Conservation (phyloP, 2,329 filamentous ascomycete species). For the Colletotrichum sp. region DNA sequence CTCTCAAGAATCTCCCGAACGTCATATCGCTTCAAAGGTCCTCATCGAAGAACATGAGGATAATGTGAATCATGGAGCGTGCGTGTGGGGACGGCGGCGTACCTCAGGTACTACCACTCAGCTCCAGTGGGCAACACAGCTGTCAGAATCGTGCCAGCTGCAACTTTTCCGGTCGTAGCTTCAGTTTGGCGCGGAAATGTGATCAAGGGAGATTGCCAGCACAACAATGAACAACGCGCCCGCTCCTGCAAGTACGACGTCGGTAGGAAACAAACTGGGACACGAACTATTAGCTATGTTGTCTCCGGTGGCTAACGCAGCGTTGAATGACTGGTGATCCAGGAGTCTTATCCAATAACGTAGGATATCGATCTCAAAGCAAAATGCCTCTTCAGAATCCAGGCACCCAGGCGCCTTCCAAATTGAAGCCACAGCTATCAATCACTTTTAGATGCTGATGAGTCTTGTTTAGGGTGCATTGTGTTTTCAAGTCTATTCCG, state of each 20-base stretch:
- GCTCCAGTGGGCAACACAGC: neutral
- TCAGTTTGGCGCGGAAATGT: neutral
- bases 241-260: neutral
- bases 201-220: neutral
- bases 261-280: neutral
- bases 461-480: neutral
- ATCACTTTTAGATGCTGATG: neutral
- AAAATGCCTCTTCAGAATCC: neutral
- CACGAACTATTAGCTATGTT: neutral
- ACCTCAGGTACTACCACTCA: neutral
- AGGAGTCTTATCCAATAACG: neutral
- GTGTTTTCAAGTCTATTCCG: neutral
- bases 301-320: neutral
- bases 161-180: neutral
- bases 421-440: neutral
- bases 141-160: neutral
- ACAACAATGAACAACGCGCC: neutral
- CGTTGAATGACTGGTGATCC: neutral
- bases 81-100: neutral
- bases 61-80: neutral
- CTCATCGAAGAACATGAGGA: neutral
- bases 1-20: slow-evolving; percentile 41
- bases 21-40: slow-evolving; percentile 40
- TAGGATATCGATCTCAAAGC: neutral
- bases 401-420: neutral